phyloP scores from a whole-genome alignment of 169 alveolate species.

The Eimeria tenella region DNA sequence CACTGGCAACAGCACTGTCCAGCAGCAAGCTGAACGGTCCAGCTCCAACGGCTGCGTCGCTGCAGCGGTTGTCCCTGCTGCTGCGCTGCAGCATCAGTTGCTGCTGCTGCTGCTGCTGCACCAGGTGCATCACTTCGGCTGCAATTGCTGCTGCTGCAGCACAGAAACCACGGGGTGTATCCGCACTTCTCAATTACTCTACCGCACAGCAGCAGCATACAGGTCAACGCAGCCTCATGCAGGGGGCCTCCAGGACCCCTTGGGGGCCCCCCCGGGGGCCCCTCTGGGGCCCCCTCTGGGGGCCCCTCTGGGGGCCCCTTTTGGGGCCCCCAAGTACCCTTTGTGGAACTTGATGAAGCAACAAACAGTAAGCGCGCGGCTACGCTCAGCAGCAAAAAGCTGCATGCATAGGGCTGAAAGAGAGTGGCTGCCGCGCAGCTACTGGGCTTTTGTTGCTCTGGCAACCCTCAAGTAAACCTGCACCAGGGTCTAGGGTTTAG shows the following conservation, averaged over 20 bases:
- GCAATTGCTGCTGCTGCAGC: conserved; percentile 22
- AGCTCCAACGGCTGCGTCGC: background rate
- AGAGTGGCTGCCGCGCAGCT: background rate
- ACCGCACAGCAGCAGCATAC: too few relatives aligned
- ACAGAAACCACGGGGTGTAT: background rate
- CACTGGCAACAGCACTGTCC: background rate
- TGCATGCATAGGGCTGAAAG: background rate
- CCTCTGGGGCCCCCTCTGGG: background rate
- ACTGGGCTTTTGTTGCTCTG: conserved; percentile 16
- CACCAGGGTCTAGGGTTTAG: too few relatives aligned
- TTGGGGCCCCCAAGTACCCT: background rate
- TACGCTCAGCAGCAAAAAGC: background rate
- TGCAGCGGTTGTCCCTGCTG: background rate
- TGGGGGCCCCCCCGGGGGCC: background rate
- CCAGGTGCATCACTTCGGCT: conserved; percentile 9
- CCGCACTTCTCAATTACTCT: too few relatives aligned
- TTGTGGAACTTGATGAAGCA: background rate
- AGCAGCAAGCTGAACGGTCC: background rate
- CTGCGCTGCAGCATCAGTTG: conserved; percentile 25
- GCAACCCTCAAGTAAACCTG: background rate
- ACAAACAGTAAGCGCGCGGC: background rate
- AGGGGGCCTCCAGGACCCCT: too few relatives aligned
- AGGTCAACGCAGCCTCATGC: too few relatives aligned
- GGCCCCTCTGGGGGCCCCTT: background rate
- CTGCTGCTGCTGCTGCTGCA: conserved; percentile 15